Conservation (phyloP, 148 eudicot genomes). For the Rhododendron ovatum region DNA sequence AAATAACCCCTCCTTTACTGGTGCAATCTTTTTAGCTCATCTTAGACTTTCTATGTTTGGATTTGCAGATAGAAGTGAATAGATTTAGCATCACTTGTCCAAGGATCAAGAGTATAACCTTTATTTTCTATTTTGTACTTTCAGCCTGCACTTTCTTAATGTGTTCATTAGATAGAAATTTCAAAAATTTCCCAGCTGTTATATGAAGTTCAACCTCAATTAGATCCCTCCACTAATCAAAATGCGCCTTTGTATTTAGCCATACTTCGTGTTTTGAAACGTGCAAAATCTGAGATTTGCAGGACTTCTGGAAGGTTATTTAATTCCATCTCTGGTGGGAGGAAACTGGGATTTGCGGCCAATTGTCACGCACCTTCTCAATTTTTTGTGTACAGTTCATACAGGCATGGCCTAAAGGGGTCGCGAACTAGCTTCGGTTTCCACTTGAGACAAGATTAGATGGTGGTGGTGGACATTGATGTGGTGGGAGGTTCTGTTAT, state of each 20-base stretch:
- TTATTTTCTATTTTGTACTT: background rate
- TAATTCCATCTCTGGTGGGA: background rate
- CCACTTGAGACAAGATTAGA: background rate
- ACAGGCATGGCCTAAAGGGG: background rate
- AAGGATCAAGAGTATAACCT: background rate
- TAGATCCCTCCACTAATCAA: background rate
- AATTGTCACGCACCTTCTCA: background rate
- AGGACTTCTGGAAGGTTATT: background rate
- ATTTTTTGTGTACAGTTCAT: background rate
- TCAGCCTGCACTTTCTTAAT: background rate
- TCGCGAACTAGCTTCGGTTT: background rate
- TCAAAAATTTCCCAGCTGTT: background rate
- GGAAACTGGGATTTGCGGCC: background rate
- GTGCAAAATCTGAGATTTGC: constrained; percentile 7
- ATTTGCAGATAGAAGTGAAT: background rate
- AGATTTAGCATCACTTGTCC: background rate
- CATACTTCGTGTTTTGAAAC: background rate
- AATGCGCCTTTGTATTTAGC: background rate
- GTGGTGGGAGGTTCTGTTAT: background rate
- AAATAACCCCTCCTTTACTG: background rate
- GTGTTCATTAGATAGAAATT: background rate
- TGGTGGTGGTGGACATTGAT: background rate
- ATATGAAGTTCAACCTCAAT: background rate
- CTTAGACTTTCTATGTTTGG: background rate
- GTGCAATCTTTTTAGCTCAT: background rate